These are phyloP conservation scores for Metarhizium brunneum DNA, from an alignment of 2,329 filamentous ascomycete species.

Conservation along the genomic window DNA sequence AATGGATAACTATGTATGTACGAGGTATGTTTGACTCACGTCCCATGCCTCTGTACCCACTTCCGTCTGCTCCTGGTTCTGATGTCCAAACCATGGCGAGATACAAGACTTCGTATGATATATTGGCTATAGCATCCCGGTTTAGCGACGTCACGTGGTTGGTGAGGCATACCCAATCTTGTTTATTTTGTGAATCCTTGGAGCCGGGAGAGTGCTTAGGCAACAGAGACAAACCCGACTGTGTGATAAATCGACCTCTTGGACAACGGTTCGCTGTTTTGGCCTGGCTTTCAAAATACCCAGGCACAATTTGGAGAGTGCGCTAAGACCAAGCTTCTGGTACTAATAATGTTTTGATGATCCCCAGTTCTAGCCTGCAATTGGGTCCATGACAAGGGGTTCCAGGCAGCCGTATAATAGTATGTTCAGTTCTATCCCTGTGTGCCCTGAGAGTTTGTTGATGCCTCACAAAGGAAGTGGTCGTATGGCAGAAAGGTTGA, in stretches of 20 bases:
- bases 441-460: too few relatives aligned
- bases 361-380: too few relatives aligned
- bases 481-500: too few relatives aligned
- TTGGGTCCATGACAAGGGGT: too few relatives aligned
- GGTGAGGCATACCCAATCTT: constrained; percentile 25
- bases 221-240: too few relatives aligned
- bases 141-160: constrained; percentile 39
- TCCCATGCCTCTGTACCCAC: constrained; percentile 51
- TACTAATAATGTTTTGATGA: neutral
- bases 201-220: too few relatives aligned
- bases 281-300: constrained; percentile 35
- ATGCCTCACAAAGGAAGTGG: too few relatives aligned
- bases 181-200: too few relatives aligned
- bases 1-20: too few relatives aligned
- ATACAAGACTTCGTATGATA: constrained; percentile 44
- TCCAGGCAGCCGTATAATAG: too few relatives aligned
- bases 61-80: constrained; percentile 40
- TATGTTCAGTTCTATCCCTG: too few relatives aligned
- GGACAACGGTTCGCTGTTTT: constrained; percentile 13
- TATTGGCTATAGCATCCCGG: constrained; percentile 26
- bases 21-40: constrained; percentile 16
- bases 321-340: neutral
- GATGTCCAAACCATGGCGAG: constrained; percentile 47
- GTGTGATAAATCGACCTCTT: too few relatives aligned
- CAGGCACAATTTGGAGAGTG: constrained; percentile 15